Conservation (phyloP, 169 alveolate species). For the Miamiensis avidus region DNA sequence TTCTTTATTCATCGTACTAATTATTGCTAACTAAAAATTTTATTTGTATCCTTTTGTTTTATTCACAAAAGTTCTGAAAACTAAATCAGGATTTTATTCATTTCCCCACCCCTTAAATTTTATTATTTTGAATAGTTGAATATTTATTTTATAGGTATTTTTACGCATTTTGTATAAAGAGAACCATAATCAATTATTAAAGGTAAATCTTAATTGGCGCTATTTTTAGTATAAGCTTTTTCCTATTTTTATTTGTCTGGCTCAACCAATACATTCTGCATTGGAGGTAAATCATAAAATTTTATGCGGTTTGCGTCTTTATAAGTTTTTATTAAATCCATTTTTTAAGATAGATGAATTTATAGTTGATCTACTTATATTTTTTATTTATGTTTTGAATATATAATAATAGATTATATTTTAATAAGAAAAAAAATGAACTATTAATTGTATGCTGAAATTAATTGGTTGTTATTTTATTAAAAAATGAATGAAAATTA, state of each 20-base stretch:
- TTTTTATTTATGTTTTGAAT: no score
- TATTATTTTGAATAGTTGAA: background rate
- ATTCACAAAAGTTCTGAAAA: conserved; percentile 21
- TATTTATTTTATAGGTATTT: background rate
- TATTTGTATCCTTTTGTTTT: conserved; percentile 35
- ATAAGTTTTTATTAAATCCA: no score
- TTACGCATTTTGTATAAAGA: conserved; percentile 33
- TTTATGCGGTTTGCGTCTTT: background rate
- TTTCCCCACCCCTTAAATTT: conserved; percentile 30
- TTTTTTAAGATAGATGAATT: no score
- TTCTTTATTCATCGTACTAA: conserved; percentile 11
- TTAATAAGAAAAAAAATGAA: no score
- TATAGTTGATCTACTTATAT: background rate
- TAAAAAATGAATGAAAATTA: no score
- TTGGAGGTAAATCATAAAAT: background rate
- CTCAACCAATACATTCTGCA: background rate
- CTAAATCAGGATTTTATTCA: conserved; percentile 25
- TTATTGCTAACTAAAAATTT: conserved; percentile 17
- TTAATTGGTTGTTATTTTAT: no score
- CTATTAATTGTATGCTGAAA: no score
- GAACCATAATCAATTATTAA: conserved; percentile 44
- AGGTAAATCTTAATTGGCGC: conserved; percentile 15
- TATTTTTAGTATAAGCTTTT: background rate
- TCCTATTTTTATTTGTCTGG: background rate
- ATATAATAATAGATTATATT: no score